Conservation (phyloP, 805 yeast genomes). For the Lachancea dasiensis region DNA sequence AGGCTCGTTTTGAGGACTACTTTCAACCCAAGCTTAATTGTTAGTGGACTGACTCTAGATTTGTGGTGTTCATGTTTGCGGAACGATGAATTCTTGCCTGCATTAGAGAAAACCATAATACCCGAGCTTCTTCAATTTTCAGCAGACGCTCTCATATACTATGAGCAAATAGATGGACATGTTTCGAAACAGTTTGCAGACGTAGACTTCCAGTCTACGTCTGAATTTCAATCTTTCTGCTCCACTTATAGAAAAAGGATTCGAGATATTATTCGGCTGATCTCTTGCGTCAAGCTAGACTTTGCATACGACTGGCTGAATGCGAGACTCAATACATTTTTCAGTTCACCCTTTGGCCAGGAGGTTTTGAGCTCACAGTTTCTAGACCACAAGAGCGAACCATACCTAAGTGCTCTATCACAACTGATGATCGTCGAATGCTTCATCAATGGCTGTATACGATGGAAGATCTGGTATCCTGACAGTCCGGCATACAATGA, state of each 20-base stretch:
- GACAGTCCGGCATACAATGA: conserved; percentile 42
- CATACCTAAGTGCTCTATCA: conserved; percentile 69
- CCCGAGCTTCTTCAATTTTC: conserved; percentile 70
- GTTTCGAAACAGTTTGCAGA: conserved; percentile 61
- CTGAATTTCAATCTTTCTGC: conserved; percentile 73
- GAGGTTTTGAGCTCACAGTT: conserved; percentile 50
- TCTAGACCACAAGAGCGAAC: conserved; percentile 53
- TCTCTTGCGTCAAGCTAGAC: conserved; percentile 79
- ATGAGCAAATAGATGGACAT: conserved; percentile 60
- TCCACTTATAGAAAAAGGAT: conserved; percentile 74
- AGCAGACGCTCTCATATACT: conserved; percentile 72
- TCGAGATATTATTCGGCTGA: conserved; percentile 85
- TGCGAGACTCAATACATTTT: conserved; percentile 62
- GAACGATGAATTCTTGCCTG: conserved; percentile 58
- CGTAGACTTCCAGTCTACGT: conserved; percentile 82
- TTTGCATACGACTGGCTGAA: conserved; percentile 81
- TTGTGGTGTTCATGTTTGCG: conserved; percentile 92
- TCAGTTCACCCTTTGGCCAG: conserved; percentile 62
- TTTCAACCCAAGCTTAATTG: conserved; percentile 76
- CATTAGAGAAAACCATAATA: conserved; percentile 41
- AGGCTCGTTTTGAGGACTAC: conserved; percentile 75
- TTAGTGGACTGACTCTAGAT: conserved; percentile 83
- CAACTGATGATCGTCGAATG: conserved; percentile 86
- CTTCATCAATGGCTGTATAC: conserved; percentile 81
- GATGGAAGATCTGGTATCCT: conserved; percentile 93